These are phyloP conservation scores for Gremmenia infestans DNA, from an alignment of 2,329 filamentous ascomycete species.

Conservation along the genomic window DNA sequence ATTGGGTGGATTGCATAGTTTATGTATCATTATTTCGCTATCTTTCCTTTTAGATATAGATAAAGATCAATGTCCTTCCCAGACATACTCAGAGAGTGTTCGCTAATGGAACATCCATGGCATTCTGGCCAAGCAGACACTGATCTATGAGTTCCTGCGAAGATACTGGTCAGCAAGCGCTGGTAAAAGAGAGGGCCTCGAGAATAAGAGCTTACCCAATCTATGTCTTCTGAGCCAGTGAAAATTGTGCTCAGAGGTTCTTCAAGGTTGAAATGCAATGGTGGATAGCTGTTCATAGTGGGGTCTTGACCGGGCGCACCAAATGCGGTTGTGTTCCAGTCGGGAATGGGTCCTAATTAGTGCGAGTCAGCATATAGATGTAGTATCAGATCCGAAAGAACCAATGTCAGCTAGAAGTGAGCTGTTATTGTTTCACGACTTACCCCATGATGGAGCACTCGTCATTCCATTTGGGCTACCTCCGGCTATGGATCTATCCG, in stretches of 20 bases:
- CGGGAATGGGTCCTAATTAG: neutral
- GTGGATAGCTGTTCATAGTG: neutral
- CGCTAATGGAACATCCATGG: no score
- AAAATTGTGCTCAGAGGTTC: conserved; percentile 4
- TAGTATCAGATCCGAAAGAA: neutral
- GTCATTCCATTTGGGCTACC: neutral
- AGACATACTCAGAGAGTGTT: no score
- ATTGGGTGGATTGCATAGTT: no score
- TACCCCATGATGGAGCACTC: neutral
- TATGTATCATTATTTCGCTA: no score
- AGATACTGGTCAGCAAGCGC: neutral
- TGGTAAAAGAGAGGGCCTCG: neutral
- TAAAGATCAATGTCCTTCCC: no score
- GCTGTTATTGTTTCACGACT: neutral
- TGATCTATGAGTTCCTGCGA: conserved; percentile 5
- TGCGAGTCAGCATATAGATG: neutral
- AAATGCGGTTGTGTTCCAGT: neutral
- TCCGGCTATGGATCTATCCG: no score
- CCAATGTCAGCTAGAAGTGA: neutral
- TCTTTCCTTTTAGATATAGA: no score
- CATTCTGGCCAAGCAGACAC: neutral
- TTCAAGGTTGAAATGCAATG: neutral
- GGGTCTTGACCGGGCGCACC: neutral
- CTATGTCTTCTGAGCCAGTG: neutral
- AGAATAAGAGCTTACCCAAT: conserved; percentile 4